Conservation (phyloP, 2,329 filamentous ascomycete species). For the Diaporthe amygdali region DNA sequence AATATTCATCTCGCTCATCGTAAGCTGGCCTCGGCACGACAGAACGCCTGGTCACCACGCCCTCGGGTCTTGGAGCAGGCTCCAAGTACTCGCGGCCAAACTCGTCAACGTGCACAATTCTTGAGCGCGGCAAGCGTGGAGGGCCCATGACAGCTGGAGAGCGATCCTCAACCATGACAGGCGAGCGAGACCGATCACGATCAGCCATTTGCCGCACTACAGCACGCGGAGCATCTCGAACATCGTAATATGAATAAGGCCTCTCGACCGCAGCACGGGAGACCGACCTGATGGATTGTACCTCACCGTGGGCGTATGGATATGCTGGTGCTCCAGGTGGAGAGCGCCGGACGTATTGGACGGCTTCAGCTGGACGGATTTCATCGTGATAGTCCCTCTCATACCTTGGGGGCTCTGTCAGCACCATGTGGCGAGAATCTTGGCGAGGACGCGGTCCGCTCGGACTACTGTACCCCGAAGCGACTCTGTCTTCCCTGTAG, state of each 20-base stretch:
- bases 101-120: conserved; percentile 77
- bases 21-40: conserved; percentile 47
- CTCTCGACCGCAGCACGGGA: conserved; percentile 49
- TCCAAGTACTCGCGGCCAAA: conserved; percentile 81
- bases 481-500: conserved; percentile 37
- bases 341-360: conserved; percentile 43
- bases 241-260: conserved; percentile 49
- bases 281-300: conserved; percentile 44
- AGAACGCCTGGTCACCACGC: conserved; percentile 54
- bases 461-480: conserved; percentile 42
- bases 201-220: conserved; percentile 55
- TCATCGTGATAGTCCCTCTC: conserved; percentile 41
- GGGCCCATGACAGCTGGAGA: conserved; percentile 53
- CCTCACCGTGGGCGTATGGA: conserved; percentile 43
- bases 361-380: conserved; percentile 33
- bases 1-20: conserved; percentile 35
- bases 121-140: conserved; percentile 59
- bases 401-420: conserved; percentile 33
- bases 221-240: conserved; percentile 47
- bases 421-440: conserved; percentile 34
- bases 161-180: conserved; percentile 48
- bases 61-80: conserved; percentile 45
- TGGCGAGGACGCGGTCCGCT: conserved; percentile 33
- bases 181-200: conserved; percentile 54
- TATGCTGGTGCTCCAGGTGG: conserved; percentile 43